Percentiles rank a stretch among this genome's conserved stretches.
Evolutionary conservation across 331 rosid genomes (phyloP).

Genomic region (Prunus yedoensis): DNA sequence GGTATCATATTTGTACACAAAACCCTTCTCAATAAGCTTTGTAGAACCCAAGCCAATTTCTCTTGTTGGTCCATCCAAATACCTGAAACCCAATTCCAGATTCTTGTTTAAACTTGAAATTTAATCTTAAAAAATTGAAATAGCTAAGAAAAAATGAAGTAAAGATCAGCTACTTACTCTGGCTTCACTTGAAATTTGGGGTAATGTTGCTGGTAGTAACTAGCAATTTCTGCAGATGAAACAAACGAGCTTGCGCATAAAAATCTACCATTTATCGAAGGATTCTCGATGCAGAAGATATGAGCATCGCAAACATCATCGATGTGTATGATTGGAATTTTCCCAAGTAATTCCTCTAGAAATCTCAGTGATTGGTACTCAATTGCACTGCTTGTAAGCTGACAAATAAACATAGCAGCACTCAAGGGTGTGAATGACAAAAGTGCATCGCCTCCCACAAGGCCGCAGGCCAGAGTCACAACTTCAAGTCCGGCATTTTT

Average conservation of each 20-base stretch:
- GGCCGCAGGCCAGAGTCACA: slow-evolving; percentile 50
- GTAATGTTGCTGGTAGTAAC: slow-evolving; percentile 29
- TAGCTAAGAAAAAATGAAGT: neutral
- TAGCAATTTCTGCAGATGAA: slow-evolving; percentile 44
- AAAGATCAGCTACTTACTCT: slow-evolving; percentile 30
- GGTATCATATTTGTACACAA: slow-evolving; percentile 38
- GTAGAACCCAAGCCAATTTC: slow-evolving; percentile 36
- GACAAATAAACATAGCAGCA: slow-evolving; percentile 18
- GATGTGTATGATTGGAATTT: slow-evolving; percentile 50
- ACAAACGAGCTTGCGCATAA: slow-evolving; percentile 43
- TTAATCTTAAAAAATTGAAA: neutral
- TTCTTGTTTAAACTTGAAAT: neutral
- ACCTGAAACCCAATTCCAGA: slow-evolving; percentile 34
- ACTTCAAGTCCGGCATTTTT: slow-evolving; percentile 44
- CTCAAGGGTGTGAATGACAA: neutral
- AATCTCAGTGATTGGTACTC: slow-evolving; percentile 15
- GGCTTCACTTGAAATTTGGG: slow-evolving; percentile 40
- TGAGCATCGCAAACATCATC: slow-evolving; percentile 68
- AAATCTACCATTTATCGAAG: slow-evolving; percentile 50
- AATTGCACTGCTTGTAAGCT: slow-evolving; percentile 3
- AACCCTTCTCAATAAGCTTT: slow-evolving; percentile 50
- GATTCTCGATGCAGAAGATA: slow-evolving; percentile 58
- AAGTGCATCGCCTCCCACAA: slow-evolving; percentile 53
- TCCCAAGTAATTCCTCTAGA: slow-evolving; percentile 37
- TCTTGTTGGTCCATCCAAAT: slow-evolving; percentile 25